Evolutionary conservation across 1,284 basidiomycete species (phyloP).

Genomic region (Exsudoporus floridanus): DNA sequence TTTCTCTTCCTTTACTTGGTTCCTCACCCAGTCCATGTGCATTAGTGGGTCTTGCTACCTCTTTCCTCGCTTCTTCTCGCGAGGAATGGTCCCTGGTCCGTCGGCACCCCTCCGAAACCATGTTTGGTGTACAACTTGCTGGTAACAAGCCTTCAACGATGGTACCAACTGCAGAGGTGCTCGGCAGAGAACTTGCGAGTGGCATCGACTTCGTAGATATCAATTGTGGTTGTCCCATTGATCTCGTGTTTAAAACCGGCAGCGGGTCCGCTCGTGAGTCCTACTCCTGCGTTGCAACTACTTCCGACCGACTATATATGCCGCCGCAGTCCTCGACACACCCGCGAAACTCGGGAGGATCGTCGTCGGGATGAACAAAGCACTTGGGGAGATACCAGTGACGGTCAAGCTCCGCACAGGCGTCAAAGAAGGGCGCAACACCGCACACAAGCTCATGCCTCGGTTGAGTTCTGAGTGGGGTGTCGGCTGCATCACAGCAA

Average conservation of each 20-base stretch:
- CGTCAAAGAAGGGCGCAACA: slow-evolving; percentile 83
- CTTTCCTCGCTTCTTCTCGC: slow-evolving; percentile 78
- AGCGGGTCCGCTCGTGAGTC: slow-evolving; percentile 83
- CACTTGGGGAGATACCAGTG: slow-evolving; percentile 90
- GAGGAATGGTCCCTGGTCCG: slow-evolving; percentile 92
- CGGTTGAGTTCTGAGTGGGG: slow-evolving; percentile 80
- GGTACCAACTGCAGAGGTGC: slow-evolving; percentile 82
- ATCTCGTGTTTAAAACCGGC: slow-evolving; percentile 90
- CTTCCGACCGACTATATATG: background rate
- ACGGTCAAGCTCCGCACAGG: slow-evolving; percentile 95
- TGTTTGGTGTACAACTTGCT: slow-evolving; percentile 90
- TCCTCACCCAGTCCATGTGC: slow-evolving; percentile 1
- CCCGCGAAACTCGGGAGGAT: slow-evolving; percentile 84
- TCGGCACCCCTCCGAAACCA: slow-evolving; percentile 82
- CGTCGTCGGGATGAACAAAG: slow-evolving; percentile 88
- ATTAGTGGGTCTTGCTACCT: slow-evolving; percentile 78
- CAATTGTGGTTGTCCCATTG: slow-evolving; percentile 97
- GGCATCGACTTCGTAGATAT: slow-evolving; percentile 90
- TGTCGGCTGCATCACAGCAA: slow-evolving; percentile 77
- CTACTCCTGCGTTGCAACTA: background rate
- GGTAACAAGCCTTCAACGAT: slow-evolving; percentile 77
- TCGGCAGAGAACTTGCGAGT: slow-evolving; percentile 64
- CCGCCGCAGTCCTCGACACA: slow-evolving; percentile 70
- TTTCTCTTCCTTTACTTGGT: background rate
- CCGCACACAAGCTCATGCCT: slow-evolving; percentile 90